phyloP scores from a whole-genome alignment of 305 asterid species.

The Fraxinus sp. region DNA sequence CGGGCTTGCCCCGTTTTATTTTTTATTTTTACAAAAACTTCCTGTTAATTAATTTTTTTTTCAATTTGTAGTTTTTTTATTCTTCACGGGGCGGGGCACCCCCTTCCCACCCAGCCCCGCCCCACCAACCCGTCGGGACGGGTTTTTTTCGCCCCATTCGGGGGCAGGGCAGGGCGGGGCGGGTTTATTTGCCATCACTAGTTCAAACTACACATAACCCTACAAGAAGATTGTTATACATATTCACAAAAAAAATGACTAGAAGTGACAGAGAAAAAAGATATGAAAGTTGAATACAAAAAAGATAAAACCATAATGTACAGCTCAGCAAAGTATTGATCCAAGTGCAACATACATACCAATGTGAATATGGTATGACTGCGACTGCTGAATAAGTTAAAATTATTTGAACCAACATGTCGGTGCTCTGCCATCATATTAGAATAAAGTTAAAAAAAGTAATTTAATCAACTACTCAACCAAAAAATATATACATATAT shows the following conservation, averaged over 20 bases:
- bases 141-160: no score
- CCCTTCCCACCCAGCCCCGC: no score
- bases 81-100: no score
- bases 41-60: no score
- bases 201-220: not conserved
- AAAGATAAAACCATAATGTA: conserved; percentile 1
- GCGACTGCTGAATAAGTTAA: conserved; percentile 94
- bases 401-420: conserved; percentile 95
- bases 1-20: no score
- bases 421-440: conserved; percentile 74
- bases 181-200: no score
- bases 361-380: conserved; percentile 96
- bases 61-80: no score
- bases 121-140: no score
- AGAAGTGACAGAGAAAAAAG: conserved; percentile 7
- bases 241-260: not conserved
- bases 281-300: conserved; percentile 7
- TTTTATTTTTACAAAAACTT: no score
- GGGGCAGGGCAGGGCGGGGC: no score
- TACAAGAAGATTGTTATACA: conserved; percentile 2
- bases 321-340: conserved; percentile 19
- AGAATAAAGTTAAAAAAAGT: not conserved
- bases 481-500: not conserved
- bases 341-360: conserved; percentile 46
- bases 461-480: conserved; percentile 11